A percentile compares a stretch with the other conserved stretches of the same genome.
phyloP scores from a whole-genome alignment of 2,329 filamentous ascomycete species.

The Cercospora sp. region DNA sequence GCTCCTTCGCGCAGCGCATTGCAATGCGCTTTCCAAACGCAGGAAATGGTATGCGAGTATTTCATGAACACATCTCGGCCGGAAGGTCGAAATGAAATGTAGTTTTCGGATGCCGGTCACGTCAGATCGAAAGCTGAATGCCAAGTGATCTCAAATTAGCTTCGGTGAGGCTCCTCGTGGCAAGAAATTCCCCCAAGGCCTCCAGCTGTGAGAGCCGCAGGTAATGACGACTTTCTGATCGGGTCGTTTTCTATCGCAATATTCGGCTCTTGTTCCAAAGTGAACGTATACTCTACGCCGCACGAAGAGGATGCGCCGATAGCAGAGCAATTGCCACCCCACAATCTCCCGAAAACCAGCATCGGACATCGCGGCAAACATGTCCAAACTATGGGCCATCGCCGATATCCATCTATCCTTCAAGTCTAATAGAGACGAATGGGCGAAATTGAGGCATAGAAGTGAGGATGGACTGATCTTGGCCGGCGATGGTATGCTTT shows the following conservation, averaged over 20 bases:
- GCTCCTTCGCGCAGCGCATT: background rate
- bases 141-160: conserved; percentile 13
- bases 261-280: background rate
- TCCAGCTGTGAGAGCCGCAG: background rate
- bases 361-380: background rate
- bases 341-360: background rate
- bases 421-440: conserved; percentile 48
- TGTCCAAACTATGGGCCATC: conserved; percentile 45
- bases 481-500: conserved; percentile 43
- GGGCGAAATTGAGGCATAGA: conserved; percentile 43
- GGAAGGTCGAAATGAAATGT: background rate
- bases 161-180: conserved; percentile 5
- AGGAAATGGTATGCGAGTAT: background rate
- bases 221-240: background rate
- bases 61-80: no score
- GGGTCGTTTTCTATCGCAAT: background rate
- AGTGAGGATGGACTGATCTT: conserved; percentile 49
- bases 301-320: background rate
- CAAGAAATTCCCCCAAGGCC: background rate
- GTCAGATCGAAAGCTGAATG: conserved; percentile 7
- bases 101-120: background rate
- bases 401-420: conserved; percentile 50
- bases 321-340: background rate
- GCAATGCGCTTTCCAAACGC: background rate
- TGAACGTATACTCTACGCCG: background rate